Percentiles rank a stretch among this genome's conserved stretches.
Evolutionary conservation across 2,329 filamentous ascomycete species (phyloP).

Genomic region (Sclerotinia minor): DNA sequence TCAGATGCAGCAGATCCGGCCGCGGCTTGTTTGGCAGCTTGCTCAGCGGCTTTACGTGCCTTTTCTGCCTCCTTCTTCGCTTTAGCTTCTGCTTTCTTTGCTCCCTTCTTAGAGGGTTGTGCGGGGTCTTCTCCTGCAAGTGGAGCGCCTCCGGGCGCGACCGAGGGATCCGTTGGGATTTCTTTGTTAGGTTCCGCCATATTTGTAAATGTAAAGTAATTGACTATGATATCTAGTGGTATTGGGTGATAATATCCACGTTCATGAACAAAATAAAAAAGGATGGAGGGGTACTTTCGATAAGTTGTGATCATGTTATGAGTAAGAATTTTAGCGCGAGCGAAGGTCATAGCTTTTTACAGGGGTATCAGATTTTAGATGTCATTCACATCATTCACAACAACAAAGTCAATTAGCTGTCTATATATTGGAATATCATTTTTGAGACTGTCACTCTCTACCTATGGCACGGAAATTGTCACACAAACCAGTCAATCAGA

Average conservation of each 20-base stretch:
- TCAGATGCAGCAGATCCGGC: slow-evolving; percentile 62
- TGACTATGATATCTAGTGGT: background rate
- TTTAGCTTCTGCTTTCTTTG: slow-evolving; percentile 83
- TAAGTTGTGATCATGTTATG: slow-evolving; percentile 15
- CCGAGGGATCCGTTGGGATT: slow-evolving; percentile 28
- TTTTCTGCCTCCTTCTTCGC: slow-evolving; percentile 87
- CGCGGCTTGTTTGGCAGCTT: slow-evolving; percentile 69
- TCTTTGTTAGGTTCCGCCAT: slow-evolving; percentile 33
- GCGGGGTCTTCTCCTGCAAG: slow-evolving; percentile 26
- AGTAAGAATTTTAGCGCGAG: slow-evolving; percentile 24
- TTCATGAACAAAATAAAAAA: slow-evolving; percentile 7
- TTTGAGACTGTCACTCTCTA: background rate
- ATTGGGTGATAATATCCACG: background rate
- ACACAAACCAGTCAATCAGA: background rate
- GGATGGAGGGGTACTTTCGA: slow-evolving; percentile 23
- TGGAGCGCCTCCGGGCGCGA: slow-evolving; percentile 14
- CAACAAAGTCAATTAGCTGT: background rate
- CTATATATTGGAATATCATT: background rate
- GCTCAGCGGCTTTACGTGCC: slow-evolving; percentile 69
- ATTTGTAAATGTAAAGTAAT: background rate
- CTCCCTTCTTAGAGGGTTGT: slow-evolving; percentile 67
- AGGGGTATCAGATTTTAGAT: slow-evolving; percentile 4
- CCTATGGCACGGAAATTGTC: no score
- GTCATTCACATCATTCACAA: background rate
- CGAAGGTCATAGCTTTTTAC: slow-evolving; percentile 17